Base-by-base conservation (phyloP, 2,329 filamentous ascomycete genomes). In the Talaromyces sp. region DNA sequence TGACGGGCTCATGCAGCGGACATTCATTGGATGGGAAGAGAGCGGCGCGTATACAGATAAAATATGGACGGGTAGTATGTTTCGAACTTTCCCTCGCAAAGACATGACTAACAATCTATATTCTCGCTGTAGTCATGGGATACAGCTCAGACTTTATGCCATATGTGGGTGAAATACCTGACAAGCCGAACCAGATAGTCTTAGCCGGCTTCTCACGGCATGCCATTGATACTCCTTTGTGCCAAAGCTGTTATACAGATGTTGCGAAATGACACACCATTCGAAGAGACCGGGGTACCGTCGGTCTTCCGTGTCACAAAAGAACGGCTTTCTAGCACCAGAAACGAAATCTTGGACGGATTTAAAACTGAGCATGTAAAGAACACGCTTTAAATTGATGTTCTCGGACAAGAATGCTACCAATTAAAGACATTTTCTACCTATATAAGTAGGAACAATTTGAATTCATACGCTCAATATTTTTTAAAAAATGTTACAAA, bases 181-280 rank as follows among this genome's bases (percentile, higher is more conserved):
- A 71, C 2, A 70, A 71, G 52, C 65, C 72, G 4, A 78, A 80
- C 0, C 68, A 88, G 25, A 87, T 82, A 78, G 75, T 86, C 1
- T 78, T 80, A 33, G 84, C 82, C 3, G 81, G 84, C 6, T 89
- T 89, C 65, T 86, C 85, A 89, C 70, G 85, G 86, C 0, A 89
- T 88, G 87, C 86, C 86, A 1, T 71, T 85, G 33, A 85, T 84
- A 59, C 83, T 85, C 75, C 82, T 85, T 69, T 83, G 81, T 30
- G 85, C 85, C 0, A 80, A 82, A 65, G 86, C 82, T 0, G 66
- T 89, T 62, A 82, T 80, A 1, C 73, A 75, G 32, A 85, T 88
- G 82, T 79, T 87, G 64, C 58, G 71, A 22, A 65, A 68, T 11
- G 69, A 62, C 3, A 47, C 59, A 1, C 49, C 52, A 4, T 71